Evolutionary conservation across 1,139 yeast species (phyloP).

Genomic region (Hansenula anomala): DNA sequence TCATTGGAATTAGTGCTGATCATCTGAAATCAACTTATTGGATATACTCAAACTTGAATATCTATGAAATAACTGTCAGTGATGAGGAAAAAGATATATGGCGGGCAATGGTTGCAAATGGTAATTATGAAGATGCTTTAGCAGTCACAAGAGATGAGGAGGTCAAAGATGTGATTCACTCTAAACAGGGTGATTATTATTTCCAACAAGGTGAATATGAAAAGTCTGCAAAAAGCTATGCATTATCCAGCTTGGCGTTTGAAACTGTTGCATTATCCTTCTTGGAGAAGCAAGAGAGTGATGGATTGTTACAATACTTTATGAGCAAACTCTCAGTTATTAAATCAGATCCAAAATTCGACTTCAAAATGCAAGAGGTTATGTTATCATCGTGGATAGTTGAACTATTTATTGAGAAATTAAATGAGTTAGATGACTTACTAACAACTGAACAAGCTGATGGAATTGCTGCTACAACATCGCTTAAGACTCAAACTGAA

Average conservation of each 20-base stretch:
- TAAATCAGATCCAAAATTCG: constrained; percentile 30
- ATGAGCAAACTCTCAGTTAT: constrained; percentile 39
- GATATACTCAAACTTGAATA: constrained; percentile 45
- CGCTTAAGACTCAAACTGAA: constrained; percentile 22
- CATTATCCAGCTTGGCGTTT: constrained; percentile 61
- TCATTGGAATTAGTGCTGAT: constrained; percentile 62
- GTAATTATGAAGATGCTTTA: constrained; percentile 68
- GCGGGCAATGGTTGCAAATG: constrained; percentile 61
- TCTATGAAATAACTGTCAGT: constrained; percentile 65
- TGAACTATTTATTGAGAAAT: constrained; percentile 53
- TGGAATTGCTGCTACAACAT: constrained; percentile 20
- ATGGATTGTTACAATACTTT: constrained; percentile 56
- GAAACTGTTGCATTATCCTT: constrained; percentile 68
- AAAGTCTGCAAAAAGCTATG: constrained; percentile 62
- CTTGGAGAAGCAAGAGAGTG: constrained; percentile 31
- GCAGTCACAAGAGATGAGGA: constrained; percentile 35
- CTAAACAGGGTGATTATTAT: constrained; percentile 60
- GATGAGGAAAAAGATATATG: constrained; percentile 75
- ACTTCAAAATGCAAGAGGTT: constrained; percentile 45
- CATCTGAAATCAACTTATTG: constrained; percentile 42
- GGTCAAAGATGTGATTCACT: constrained; percentile 50
- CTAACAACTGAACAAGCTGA: constrained; percentile 24
- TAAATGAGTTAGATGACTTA: constrained; percentile 42
- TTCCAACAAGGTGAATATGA: constrained; percentile 29
- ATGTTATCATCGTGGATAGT: constrained; percentile 82